Conservation (phyloP, 805 yeast species). For the Metschnikowia chrysomelidarum region DNA sequence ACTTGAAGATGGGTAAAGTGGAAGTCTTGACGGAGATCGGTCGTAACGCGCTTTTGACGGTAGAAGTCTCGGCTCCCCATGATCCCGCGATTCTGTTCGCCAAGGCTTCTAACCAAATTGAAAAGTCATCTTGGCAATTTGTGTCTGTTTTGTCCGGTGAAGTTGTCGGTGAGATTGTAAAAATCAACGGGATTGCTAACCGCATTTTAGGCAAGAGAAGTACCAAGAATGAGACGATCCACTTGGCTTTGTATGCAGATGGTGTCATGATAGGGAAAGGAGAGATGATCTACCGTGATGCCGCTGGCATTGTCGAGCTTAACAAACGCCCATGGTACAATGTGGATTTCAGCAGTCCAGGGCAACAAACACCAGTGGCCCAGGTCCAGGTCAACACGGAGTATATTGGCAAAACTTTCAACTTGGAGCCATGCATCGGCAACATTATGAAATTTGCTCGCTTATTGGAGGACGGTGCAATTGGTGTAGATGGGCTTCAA, state of each 20-base stretch:
- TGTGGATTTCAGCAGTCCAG: slow-evolving; percentile 44
- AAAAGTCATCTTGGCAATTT: slow-evolving; percentile 60
- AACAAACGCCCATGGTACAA: slow-evolving; percentile 40
- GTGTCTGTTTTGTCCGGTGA: slow-evolving; percentile 72
- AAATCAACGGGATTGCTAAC: slow-evolving; percentile 54
- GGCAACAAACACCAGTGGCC: slow-evolving; percentile 37
- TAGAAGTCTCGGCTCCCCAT: slow-evolving; percentile 53
- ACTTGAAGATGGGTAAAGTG: slow-evolving; percentile 56
- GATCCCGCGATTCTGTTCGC: slow-evolving; percentile 52
- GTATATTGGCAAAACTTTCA: slow-evolving; percentile 67
- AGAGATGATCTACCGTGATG: slow-evolving; percentile 48
- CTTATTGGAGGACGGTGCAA: slow-evolving; percentile 41
- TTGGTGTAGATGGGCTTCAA: slow-evolving; percentile 44
- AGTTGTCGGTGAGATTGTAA: slow-evolving; percentile 66
- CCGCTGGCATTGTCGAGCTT: slow-evolving; percentile 47
- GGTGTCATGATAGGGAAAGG: slow-evolving; percentile 64
- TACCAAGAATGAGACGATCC: slow-evolving; percentile 51
- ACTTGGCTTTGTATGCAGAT: slow-evolving; percentile 58
- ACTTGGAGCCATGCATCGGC: slow-evolving; percentile 54
- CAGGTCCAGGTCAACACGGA: slow-evolving; percentile 54
- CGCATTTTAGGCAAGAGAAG: slow-evolving; percentile 33
- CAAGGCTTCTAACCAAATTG: slow-evolving; percentile 64
- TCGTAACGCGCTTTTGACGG: slow-evolving; percentile 47
- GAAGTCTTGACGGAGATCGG: slow-evolving; percentile 26
- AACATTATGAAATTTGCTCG: slow-evolving; percentile 54